These are phyloP conservation scores for Sarocladiaceae sp. DNA, from an alignment of 2,329 filamentous ascomycete species.

Conservation along the genomic window DNA sequence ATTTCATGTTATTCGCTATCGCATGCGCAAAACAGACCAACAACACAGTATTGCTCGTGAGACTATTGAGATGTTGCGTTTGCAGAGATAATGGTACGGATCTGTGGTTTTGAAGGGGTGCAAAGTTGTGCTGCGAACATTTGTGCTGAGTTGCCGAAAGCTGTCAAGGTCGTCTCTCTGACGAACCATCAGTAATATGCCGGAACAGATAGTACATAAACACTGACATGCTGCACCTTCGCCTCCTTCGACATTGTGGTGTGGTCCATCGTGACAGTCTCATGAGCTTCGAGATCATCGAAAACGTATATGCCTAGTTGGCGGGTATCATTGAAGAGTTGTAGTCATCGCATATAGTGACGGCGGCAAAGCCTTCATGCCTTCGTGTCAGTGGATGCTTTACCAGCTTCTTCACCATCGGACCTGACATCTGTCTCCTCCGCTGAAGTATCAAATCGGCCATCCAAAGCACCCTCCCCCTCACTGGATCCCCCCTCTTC, in stretches of 20 bases:
- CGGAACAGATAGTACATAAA: constrained; percentile 4
- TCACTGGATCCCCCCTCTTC: constrained; percentile 14
- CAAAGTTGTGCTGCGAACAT: not conserved
- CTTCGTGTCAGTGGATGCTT: constrained; percentile 16
- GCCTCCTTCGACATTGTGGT: too few relatives aligned
- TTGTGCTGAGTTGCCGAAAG: constrained; percentile 2
- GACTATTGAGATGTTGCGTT: not conserved
- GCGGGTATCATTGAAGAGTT: constrained; percentile 6
- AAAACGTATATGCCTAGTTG: not conserved
- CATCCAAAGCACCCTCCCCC: constrained; percentile 4
- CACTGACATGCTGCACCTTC: not conserved
- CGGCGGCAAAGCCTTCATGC: constrained; percentile 8
- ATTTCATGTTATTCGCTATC: not conserved
- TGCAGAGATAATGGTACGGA: not conserved
- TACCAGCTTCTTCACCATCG: constrained; percentile 10
- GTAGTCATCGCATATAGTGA: not conserved
- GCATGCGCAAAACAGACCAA: not conserved
- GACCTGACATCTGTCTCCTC: constrained; percentile 6
- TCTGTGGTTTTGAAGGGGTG: not conserved
- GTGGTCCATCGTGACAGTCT: too few relatives aligned
- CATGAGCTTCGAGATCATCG: not conserved
- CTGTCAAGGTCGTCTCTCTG: not conserved
- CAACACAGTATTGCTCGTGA: not conserved
- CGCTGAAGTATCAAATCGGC: constrained; percentile 1
- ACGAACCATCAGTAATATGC: constrained; percentile 1